phyloP scores from a whole-genome alignment of 2,329 filamentous ascomycete species.

The Plectosphaerella plurivora region DNA sequence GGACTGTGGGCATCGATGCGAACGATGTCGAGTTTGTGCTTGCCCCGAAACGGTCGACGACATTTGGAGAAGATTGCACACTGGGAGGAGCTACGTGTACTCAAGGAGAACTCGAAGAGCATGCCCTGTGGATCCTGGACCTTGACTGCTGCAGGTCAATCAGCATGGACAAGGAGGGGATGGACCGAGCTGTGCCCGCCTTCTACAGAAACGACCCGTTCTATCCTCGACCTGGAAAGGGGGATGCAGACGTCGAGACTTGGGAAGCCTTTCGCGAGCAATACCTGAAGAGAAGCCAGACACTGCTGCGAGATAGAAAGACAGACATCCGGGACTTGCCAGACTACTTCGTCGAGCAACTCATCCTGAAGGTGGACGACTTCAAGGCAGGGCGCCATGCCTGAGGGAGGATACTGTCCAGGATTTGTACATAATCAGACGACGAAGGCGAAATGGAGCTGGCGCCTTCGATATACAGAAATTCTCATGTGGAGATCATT shows the following conservation, averaged over 20 bases:
- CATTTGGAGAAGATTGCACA: not conserved
- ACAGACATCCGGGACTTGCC: not conserved
- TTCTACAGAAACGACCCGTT: constrained; percentile 49
- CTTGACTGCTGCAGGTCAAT: constrained; percentile 35
- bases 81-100: not conserved
- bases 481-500: too few species aligned
- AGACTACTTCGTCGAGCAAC: not conserved
- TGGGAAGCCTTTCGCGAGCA: constrained; percentile 18
- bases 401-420: too few species aligned
- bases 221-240: constrained; percentile 34
- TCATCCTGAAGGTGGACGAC: not conserved
- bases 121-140: constrained; percentile 41
- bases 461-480: too few species aligned
- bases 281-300: not conserved
- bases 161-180: constrained; percentile 30
- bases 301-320: not conserved
- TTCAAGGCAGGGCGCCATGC: not conserved
- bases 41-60: constrained; percentile 31
- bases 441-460: too few species aligned
- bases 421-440: too few species aligned
- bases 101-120: constrained; percentile 6
- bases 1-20: constrained; percentile 40
- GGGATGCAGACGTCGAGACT: constrained; percentile 8
- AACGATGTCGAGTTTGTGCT: constrained; percentile 52
- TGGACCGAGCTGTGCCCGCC: constrained; percentile 33